Percentiles rank a stretch among this genome's conserved stretches.
These are phyloP conservation scores for Lentinula guzmanii DNA, from an alignment of 768 basidiomycete genomes.

Conservation along the genomic window DNA sequence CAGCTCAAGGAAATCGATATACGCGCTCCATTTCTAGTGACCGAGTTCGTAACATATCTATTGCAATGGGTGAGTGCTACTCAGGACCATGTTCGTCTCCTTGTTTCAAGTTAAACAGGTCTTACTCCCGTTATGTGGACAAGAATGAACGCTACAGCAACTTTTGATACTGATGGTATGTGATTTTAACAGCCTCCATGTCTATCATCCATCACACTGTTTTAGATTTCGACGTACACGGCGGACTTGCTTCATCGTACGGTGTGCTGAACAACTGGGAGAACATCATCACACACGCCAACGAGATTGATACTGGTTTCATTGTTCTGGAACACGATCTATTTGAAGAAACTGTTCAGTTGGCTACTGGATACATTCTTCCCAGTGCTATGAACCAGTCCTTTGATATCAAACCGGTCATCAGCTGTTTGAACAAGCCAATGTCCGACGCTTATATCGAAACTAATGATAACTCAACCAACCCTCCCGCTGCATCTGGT, in stretches of 20 bases:
- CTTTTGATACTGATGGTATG: conserved; percentile 68
- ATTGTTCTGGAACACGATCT: conserved; percentile 87
- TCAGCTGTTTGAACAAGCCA: conserved; percentile 55
- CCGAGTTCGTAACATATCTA: conserved; percentile 78
- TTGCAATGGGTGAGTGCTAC: conserved; percentile 53
- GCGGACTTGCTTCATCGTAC: conserved; percentile 48
- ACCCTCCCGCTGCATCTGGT: conserved; percentile 48
- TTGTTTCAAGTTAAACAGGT: conserved; percentile 14
- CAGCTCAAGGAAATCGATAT: conserved; percentile 7
- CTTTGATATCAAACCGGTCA: conserved; percentile 69
- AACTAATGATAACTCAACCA: conserved; percentile 66
- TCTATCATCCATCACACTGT: conserved; percentile 3
- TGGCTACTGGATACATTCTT: conserved; percentile 82
- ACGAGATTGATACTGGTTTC: conserved; percentile 64
- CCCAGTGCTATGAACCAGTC: conserved; percentile 70
- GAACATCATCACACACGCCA: conserved; percentile 59
- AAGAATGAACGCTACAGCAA: conserved; percentile 47
- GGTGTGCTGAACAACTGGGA: conserved; percentile 71
- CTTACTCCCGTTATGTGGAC: conserved; percentile 85
- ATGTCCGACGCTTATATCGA: conserved; percentile 72
- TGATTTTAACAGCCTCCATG: conserved; percentile 3
- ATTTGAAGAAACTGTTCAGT: conserved; percentile 78
- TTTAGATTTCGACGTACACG: conserved; percentile 75
- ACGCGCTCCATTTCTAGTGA: conserved; percentile 38
- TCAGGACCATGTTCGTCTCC: not conserved